These are phyloP conservation scores for Mucor mucedo DNA, from an alignment of 371 early-diverging fungal species.

Conservation along the genomic window DNA sequence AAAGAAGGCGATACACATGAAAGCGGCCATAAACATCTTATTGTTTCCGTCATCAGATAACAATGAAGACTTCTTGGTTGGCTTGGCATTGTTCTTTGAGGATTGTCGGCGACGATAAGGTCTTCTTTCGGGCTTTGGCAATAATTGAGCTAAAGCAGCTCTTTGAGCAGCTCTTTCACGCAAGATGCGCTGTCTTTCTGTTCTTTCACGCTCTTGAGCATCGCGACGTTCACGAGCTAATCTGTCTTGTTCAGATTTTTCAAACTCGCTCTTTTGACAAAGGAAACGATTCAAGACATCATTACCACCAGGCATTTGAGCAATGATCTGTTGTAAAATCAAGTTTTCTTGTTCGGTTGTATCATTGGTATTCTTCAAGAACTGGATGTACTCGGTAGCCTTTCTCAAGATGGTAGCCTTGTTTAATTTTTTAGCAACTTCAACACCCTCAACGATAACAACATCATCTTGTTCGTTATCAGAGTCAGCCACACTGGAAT, in stretches of 20 bases:
- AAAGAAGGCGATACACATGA: constrained; percentile 48
- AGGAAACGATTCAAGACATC: constrained; percentile 36
- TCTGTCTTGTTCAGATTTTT: constrained; percentile 26
- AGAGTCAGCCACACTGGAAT: constrained; percentile 30
- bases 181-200: constrained; percentile 28
- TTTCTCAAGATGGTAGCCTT: constrained; percentile 87
- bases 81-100: constrained; percentile 5
- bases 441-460: constrained; percentile 65
- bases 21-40: constrained; percentile 49
- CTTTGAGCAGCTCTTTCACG: constrained; percentile 40
- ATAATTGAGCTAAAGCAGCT: constrained; percentile 35
- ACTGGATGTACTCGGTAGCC: constrained; percentile 84
- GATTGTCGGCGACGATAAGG: constrained; percentile 33
- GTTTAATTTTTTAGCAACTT: constrained; percentile 78
- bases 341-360: constrained; percentile 54
- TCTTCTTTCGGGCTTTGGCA: constrained; percentile 35
- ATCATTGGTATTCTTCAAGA: constrained; percentile 64
- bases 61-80: constrained; percentile 6
- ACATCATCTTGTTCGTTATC: constrained; percentile 57
- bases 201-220: constrained; percentile 28
- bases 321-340: constrained; percentile 50
- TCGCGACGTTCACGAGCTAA: constrained; percentile 32
- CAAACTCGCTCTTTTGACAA: constrained; percentile 31
- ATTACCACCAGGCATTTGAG: constrained; percentile 57
- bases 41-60: constrained; percentile 9